These are phyloP conservation scores for Cytospora chrysosperma DNA, from an alignment of 2,329 filamentous ascomycete genomes.

Conservation along the genomic window DNA sequence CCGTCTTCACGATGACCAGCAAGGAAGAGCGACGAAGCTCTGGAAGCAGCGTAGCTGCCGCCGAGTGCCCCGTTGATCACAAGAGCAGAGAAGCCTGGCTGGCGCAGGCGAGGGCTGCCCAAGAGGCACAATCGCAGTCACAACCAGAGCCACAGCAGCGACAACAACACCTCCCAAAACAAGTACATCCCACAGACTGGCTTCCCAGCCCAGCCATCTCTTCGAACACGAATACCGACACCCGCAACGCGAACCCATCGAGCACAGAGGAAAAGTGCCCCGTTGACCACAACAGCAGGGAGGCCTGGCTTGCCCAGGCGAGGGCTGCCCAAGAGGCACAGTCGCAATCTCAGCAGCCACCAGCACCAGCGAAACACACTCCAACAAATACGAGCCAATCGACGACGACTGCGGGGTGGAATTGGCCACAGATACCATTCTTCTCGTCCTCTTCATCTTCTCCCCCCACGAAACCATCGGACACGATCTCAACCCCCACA, in stretches of 20 bases:
- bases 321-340: slow-evolving; percentile 46
- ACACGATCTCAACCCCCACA: slow-evolving; percentile 18
- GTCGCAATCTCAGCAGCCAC: background rate
- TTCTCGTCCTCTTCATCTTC: slow-evolving; percentile 33
- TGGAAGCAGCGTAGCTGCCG: slow-evolving; percentile 26
- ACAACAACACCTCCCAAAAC: slow-evolving; percentile 5
- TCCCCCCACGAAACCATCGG: slow-evolving; percentile 10
- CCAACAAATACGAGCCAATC: slow-evolving; percentile 33
- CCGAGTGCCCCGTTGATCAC: slow-evolving; percentile 83
- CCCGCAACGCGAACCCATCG: background rate
- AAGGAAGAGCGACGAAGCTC: background rate
- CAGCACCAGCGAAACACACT: slow-evolving; percentile 23
- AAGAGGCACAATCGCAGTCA: slow-evolving; percentile 31
- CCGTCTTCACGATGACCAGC: slow-evolving; percentile 1
- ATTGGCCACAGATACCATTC: slow-evolving; percentile 42
- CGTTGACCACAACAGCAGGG: slow-evolving; percentile 85
- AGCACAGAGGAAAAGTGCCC: slow-evolving; percentile 60
- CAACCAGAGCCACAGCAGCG: slow-evolving; percentile 4
- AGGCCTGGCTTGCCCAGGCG: slow-evolving; percentile 78
- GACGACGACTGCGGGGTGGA: slow-evolving; percentile 37
- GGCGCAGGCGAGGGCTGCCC: slow-evolving; percentile 59
- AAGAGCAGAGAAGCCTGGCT: slow-evolving; percentile 87
- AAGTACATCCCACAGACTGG: slow-evolving; percentile 30
- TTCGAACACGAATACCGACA: background rate
- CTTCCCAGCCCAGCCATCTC: slow-evolving; percentile 24